A percentile compares a stretch with the other conserved stretches of the same genome.
phyloP scores from a whole-genome alignment of 805 yeast genomes.

The Ogataea trehalophila region DNA sequence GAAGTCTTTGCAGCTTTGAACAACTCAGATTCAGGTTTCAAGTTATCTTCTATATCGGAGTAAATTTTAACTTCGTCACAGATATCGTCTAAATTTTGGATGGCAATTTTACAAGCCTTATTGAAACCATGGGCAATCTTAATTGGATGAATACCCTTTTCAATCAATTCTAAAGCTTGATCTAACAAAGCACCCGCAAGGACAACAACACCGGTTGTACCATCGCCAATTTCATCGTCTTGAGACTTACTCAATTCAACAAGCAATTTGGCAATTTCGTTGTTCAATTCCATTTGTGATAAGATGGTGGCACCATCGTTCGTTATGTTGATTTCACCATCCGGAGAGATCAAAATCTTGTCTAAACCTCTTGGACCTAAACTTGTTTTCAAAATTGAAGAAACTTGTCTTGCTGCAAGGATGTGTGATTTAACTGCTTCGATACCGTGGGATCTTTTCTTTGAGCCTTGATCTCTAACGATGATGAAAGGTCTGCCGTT shows the following conservation, averaged over 20 bases:
- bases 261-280: conserved; percentile 90
- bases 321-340: conserved; percentile 96
- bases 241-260: conserved; percentile 93
- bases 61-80: conserved; percentile 37
- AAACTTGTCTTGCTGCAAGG: conserved; percentile 90
- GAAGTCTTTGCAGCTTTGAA: conserved; percentile 93
- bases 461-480: conserved; percentile 68
- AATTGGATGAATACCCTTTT: conserved; percentile 96
- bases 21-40: conserved; percentile 45
- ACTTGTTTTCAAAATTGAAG: conserved; percentile 86
- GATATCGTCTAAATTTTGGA: conserved; percentile 63
- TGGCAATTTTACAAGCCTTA: conserved; percentile 91
- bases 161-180: conserved; percentile 90
- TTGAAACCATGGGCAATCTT: conserved; percentile 96
- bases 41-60: conserved; percentile 26
- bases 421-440: conserved; percentile 87
- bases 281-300: conserved; percentile 92
- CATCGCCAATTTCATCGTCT: conserved; percentile 98
- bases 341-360: conserved; percentile 90
- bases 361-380: conserved; percentile 98
- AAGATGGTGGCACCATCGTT: conserved; percentile 98
- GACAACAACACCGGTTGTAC: conserved; percentile 98
- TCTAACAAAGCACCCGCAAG: conserved; percentile 91
- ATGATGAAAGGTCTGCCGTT: conserved; percentile 98
- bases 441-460: conserved; percentile 61